Evolutionary conservation across 2,329 filamentous ascomycete species (phyloP).

Genomic region (Penicillium janthinellum): DNA sequence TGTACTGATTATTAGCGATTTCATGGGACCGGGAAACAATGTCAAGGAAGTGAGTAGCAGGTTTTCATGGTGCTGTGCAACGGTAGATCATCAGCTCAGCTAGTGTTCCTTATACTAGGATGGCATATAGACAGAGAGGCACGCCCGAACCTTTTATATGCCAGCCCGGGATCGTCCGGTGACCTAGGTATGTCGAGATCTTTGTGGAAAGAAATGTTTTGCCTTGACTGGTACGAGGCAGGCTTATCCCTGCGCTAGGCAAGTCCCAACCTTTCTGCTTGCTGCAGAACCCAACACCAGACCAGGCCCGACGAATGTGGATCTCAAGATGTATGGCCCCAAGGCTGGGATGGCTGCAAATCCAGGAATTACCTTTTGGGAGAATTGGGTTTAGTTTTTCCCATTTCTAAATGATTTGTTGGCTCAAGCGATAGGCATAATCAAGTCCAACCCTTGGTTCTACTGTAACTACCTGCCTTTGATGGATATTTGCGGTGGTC

Average conservation of each 20-base stretch:
- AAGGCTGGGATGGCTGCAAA: neutral
- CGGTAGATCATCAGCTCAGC: too few species aligned
- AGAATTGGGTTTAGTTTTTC: neutral
- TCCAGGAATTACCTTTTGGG: neutral
- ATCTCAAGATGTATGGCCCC: neutral
- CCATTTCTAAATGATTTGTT: neutral
- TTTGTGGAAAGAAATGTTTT: neutral
- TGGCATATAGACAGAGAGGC: too few species aligned
- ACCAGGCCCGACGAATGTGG: neutral
- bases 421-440: neutral
- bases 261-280: neutral
- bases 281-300: neutral
- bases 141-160: too few species aligned
- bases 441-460: neutral
- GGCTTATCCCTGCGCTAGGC: neutral
- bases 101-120: too few species aligned
- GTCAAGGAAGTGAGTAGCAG: too few species aligned
- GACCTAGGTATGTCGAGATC: neutral
- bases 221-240: neutral
- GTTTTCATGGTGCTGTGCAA: too few species aligned
- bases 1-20: too few species aligned
- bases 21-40: too few species aligned
- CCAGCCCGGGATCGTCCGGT: neutral
- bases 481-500: neutral
- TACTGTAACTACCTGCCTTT: neutral